Evolutionary conservation across 345 rosid species (phyloP).

Genomic region (Murraya koenigii): DNA sequence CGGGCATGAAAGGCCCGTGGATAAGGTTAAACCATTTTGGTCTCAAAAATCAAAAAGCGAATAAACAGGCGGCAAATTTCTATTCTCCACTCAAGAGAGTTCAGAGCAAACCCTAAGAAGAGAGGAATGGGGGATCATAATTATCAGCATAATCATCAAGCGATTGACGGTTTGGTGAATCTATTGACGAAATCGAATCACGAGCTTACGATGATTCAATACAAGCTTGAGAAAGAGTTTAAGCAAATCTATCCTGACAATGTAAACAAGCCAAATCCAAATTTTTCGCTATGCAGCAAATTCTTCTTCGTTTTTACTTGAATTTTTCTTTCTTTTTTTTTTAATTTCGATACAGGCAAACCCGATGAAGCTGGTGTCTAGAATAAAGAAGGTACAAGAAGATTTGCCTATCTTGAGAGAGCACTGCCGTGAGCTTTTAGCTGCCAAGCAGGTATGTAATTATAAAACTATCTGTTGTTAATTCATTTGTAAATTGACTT

Average conservation of each 20-base stretch:
- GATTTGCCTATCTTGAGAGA: slow-evolving; percentile 59
- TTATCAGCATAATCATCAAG: slow-evolving; percentile 29
- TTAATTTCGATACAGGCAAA: slow-evolving; percentile 50
- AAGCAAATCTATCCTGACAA: slow-evolving; percentile 72
- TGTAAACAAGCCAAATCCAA: slow-evolving; percentile 31
- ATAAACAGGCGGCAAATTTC: neutral
- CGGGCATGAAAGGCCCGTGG: neutral
- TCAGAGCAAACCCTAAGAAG: slow-evolving; percentile 2
- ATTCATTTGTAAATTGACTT: neutral
- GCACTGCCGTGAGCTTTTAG: slow-evolving; percentile 78
- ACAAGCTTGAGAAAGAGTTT: slow-evolving; percentile 77
- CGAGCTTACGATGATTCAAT: slow-evolving; percentile 63
- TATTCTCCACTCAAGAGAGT: too few relatives aligned
- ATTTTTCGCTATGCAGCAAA: too few relatives aligned
- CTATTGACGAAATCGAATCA: slow-evolving; percentile 63
- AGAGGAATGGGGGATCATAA: slow-evolving; percentile 38
- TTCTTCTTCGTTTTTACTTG: neutral
- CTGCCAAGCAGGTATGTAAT: slow-evolving; percentile 73
- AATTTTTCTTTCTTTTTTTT: neutral
- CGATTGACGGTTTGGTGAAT: slow-evolving; percentile 47
- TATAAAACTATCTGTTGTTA: neutral
- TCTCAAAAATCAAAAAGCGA: neutral
- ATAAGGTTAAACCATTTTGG: neutral
- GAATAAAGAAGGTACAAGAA: slow-evolving; percentile 76
- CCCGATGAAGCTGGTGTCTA: slow-evolving; percentile 70